A percentile compares a stretch with the other conserved stretches of the same genome.
Evolutionary conservation across 148 eudicot species (phyloP).

Genomic region (Diospyros kaki): DNA sequence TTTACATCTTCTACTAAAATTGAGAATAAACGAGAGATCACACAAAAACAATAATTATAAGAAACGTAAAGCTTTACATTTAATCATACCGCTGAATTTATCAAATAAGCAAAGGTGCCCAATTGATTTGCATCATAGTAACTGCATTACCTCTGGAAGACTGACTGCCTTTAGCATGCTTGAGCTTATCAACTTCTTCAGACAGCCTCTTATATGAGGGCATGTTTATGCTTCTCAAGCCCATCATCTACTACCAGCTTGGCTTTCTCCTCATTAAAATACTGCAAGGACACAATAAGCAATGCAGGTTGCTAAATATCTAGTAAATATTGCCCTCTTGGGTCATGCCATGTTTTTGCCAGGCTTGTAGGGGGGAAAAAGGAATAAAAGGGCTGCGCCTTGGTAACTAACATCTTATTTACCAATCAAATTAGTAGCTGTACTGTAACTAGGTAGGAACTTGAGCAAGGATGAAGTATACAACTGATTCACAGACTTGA

Average conservation of each 20-base stretch:
- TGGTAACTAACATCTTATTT: background rate
- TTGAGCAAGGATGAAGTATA: background rate
- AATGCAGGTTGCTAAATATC: background rate
- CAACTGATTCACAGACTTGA: conserved; percentile 33
- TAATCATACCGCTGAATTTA: background rate
- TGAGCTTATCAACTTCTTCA: conserved; percentile 71
- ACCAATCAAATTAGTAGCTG: conserved; percentile 1
- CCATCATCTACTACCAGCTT: conserved; percentile 47
- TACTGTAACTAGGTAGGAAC: background rate
- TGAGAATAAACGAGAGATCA: no score
- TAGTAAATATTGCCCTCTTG: no score
- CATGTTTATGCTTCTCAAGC: conserved; percentile 54
- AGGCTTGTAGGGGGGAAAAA: no score
- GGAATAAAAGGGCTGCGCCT: background rate
- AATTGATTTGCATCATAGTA: background rate
- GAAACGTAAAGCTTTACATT: background rate
- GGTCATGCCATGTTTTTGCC: no score
- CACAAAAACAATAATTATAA: no score
- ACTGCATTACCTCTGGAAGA: conserved; percentile 53
- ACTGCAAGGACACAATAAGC: conserved; percentile 2
- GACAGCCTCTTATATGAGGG: conserved; percentile 14
- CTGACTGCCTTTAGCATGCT: conserved; percentile 60
- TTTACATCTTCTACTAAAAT: no score
- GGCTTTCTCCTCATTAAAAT: conserved; percentile 41
- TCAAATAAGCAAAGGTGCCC: background rate